Evolutionary conservation across 371 early-diverging fungal genomes (phyloP).

Genomic region (Choanephora cucurbitarum): DNA sequence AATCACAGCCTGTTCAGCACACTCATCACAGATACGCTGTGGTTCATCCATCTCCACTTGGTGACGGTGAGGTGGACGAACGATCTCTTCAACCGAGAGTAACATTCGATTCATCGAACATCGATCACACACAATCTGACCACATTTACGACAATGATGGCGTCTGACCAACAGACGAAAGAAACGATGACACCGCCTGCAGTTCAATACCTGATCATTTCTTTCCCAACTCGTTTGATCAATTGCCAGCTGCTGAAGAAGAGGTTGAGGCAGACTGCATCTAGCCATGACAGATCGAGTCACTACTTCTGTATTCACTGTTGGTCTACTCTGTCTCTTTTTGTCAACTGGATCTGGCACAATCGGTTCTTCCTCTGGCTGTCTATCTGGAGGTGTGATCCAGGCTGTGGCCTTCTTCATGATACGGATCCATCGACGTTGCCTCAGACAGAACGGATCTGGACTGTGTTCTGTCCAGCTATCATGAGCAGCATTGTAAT

Average conservation of each 20-base stretch:
- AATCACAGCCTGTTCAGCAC: conserved; percentile 6
- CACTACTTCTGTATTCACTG: conserved; percentile 19
- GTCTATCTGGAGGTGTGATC: neutral
- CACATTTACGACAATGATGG: conserved; percentile 68
- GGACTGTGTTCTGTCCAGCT: conserved; percentile 39
- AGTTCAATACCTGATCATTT: conserved; percentile 65
- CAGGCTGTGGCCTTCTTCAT: conserved; percentile 48
- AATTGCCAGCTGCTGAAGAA: conserved; percentile 12
- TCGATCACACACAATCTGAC: conserved; percentile 30
- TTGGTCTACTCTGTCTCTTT: conserved; percentile 5
- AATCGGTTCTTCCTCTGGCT: neutral
- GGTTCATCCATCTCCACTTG: conserved; percentile 1
- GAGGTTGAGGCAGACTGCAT: conserved; percentile 21
- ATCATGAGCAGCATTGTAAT: conserved; percentile 43
- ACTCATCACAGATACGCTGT: conserved; percentile 23
- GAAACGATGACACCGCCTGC: conserved; percentile 65
- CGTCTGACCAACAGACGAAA: conserved; percentile 70
- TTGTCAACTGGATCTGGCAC: too few relatives aligned
- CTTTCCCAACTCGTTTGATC: conserved; percentile 61
- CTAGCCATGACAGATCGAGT: conserved; percentile 13
- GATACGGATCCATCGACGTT: conserved; percentile 69
- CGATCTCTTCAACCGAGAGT: conserved; percentile 7
- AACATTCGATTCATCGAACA: conserved; percentile 12
- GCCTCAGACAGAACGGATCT: conserved; percentile 44
- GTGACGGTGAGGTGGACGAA: conserved; percentile 6